Percentiles rank a stretch among this genome's conserved stretches.
Conservation (phyloP, 2,329 filamentous ascomycete genomes). For the Pyricularia grisea region DNA sequence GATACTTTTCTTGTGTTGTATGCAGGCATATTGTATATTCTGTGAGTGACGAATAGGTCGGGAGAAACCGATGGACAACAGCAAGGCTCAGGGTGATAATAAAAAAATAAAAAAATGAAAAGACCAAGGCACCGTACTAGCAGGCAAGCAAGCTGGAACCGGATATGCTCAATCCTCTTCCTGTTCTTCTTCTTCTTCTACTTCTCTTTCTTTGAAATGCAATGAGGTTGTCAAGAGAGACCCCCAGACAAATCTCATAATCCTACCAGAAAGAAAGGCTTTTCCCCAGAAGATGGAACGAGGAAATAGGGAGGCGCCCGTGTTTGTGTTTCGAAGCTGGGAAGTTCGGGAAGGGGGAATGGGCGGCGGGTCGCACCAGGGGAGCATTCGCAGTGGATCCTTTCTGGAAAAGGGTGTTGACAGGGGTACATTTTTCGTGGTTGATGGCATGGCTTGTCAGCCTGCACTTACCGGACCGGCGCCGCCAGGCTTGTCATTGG, state of each 20-base stretch:
- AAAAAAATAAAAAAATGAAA: constrained; percentile 6
- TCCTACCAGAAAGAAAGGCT: not conserved
- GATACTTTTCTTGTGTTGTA: constrained; percentile 31
- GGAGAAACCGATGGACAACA: not conserved
- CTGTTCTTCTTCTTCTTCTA: no score
- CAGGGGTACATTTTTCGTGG: not conserved
- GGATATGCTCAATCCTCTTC: not conserved
- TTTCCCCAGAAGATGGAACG: not conserved
- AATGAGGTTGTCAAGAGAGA: not conserved
- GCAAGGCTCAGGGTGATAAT: not conserved
- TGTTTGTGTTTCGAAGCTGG: constrained; percentile 1
- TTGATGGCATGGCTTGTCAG: not conserved
- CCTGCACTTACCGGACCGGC: not conserved
- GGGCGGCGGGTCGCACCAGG: not conserved
- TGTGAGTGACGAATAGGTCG: not conserved
- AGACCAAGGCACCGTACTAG: not conserved
- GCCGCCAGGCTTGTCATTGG: not conserved
- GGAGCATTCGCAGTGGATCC: not conserved
- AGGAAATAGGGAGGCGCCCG: not conserved
- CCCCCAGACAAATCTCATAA: not conserved
- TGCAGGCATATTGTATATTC: not conserved
- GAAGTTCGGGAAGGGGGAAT: not conserved
- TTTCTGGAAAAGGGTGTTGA: not conserved
- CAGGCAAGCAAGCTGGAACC: not conserved
- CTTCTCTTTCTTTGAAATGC: not conserved